Percentiles rank a stretch among this genome's conserved stretches.
Conservation (phyloP, 2,329 filamentous ascomycete species). For the Thelonectria olida region DNA sequence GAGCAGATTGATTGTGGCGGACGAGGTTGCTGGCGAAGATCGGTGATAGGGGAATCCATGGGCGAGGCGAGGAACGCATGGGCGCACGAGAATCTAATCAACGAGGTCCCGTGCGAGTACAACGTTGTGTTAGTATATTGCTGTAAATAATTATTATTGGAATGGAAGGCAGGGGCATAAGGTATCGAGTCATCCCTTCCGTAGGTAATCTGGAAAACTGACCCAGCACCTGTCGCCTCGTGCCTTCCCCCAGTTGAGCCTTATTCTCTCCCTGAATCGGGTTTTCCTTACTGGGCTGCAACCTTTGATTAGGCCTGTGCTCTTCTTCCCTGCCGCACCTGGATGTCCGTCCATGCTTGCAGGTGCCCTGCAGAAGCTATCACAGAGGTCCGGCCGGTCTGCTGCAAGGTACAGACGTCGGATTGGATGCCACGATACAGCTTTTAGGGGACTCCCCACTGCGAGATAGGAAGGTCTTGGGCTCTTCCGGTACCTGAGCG, state of each 20-base stretch:
- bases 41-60: neutral
- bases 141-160: neutral
- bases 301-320: neutral
- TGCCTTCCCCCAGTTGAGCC: neutral
- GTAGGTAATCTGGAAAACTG: neutral
- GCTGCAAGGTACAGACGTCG: neutral
- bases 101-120: neutral
- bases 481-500: neutral
- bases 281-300: constrained; percentile 5
- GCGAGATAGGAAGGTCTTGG: constrained; percentile 3
- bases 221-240: neutral
- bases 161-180: neutral
- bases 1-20: neutral
- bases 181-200: neutral
- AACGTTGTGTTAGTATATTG: neutral
- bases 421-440: neutral
- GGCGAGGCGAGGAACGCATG: neutral
- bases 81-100: no score
- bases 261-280: neutral
- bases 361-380: neutral
- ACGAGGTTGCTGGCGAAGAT: neutral
- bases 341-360: neutral
- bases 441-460: no score
- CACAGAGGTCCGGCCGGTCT: neutral
- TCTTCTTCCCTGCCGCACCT: neutral